These are phyloP conservation scores for Stephania cephalantha DNA, from an alignment of 164 flowering plant species.

Conservation along the genomic window DNA sequence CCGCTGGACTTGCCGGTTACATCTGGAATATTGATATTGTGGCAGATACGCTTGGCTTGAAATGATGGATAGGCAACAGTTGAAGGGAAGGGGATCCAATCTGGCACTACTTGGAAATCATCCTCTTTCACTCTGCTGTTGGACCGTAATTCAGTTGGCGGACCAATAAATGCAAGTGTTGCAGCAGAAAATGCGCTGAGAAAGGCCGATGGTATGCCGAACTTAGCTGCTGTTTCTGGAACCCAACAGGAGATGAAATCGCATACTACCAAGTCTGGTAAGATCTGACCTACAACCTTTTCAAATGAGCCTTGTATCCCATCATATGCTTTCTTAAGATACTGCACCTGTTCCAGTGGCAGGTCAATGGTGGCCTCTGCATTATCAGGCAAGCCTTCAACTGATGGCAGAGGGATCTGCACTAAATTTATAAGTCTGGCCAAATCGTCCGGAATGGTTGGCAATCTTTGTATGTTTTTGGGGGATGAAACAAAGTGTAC, in stretches of 20 bases:
- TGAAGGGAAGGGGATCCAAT: conserved; percentile 26
- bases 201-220: conserved; percentile 5
- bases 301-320: conserved; percentile 20
- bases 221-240: conserved; percentile 4
- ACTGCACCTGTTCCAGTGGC: conserved; percentile 18
- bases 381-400: conserved; percentile 25
- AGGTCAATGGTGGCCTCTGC: conserved; percentile 42
- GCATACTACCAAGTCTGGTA: background rate
- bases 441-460: conserved; percentile 25
- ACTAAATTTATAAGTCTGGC: conserved; percentile 17
- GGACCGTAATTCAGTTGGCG: background rate
- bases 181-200: conserved; percentile 10
- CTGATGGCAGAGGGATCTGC: conserved; percentile 26
- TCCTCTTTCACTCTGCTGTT: conserved; percentile 3
- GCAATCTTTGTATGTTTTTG: conserved; percentile 36
- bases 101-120: conserved; percentile 19
- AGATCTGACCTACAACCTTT: conserved; percentile 12
- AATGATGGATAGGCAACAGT: conserved; percentile 12
- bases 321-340: conserved; percentile 37
- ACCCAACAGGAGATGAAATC: conserved; percentile 31
- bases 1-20: conserved; percentile 11
- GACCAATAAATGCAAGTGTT: background rate
- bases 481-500: conserved; percentile 30
- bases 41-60: conserved; percentile 9
- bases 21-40: background rate